phyloP scores from a whole-genome alignment of 192 early-diverging fungal species.

The Ambispora gerdemannii region DNA sequence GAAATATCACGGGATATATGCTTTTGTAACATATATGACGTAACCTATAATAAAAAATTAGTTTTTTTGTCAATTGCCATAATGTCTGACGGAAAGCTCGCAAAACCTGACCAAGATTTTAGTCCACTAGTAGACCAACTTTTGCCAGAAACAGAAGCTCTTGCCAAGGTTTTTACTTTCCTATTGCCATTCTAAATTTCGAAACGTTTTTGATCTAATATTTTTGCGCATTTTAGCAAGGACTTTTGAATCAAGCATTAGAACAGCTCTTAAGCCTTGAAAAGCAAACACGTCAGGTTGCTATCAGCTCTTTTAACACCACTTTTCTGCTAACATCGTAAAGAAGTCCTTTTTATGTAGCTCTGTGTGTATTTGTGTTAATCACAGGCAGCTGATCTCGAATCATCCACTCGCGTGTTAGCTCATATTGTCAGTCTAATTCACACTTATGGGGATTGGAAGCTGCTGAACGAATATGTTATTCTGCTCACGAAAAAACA shows the following conservation, averaged over 20 bases:
- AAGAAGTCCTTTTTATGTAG: not conserved
- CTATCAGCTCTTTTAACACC: no score
- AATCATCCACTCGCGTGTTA: constrained; percentile 85
- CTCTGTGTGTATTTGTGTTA: constrained; percentile 1
- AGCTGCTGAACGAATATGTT: constrained; percentile 88
- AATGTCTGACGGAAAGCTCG: constrained; percentile 53
- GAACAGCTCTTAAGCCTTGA: constrained; percentile 83
- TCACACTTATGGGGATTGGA: constrained; percentile 75
- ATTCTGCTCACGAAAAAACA: constrained; percentile 94
- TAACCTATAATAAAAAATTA: no score
- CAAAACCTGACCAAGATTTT: constrained; percentile 95
- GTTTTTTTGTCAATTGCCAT: constrained; percentile 3
- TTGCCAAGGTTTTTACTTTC: constrained; percentile 53
- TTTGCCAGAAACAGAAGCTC: constrained; percentile 72
- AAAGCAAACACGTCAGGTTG: constrained; percentile 92
- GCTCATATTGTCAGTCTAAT: constrained; percentile 75
- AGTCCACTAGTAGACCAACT: constrained; percentile 71
- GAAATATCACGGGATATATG: no score
- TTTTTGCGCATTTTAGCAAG: constrained; percentile 42
- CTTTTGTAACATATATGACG: no score
- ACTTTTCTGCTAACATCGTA: constrained; percentile 18
- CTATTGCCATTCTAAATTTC: not conserved
- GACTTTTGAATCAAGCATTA: constrained; percentile 78
- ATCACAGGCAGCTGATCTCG: constrained; percentile 74
- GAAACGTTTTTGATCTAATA: not conserved